Evolutionary conservation across 768 basidiomycete genomes (phyloP), one percentile per base, ranked within the genome.

Genomic region (Tricholomella constricta): DNA sequence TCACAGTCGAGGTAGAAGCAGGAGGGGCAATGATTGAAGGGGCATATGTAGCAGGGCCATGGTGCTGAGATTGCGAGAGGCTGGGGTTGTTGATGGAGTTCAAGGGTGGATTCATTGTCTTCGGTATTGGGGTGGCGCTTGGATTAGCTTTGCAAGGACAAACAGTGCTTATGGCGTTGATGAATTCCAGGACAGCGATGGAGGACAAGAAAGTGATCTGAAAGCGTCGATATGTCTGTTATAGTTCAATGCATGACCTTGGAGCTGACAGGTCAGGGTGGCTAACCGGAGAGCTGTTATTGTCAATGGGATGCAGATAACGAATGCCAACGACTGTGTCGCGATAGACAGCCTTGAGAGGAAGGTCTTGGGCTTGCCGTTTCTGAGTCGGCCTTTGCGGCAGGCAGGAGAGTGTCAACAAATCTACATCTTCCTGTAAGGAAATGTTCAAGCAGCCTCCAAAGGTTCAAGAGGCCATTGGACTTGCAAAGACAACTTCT

Each of bases 321-420:
- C 89, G 84, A 40, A 92, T 79, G 11, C 90, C 90, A 23, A 91
- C 86, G 0, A 85, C 74, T 4, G 79, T 74, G 50, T 87, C 89
- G 20, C 86, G 83, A 64, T 88, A 89, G 9, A 91, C 88, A 7
- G 88, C 89, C 66, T 90, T 91, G 37, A 92, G 69, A n/a, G 90
- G 88, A 26, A 86, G 74, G 20, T 80, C 79, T 58, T 86, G 84
- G 11, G 72, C 37, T 49, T 70, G 40, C 60, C 72, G 54, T 64
- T 71, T 61, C 56, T 67, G 48, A 55, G 68, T 45, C 32, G 62
- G 65, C 26, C 62, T 55, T 15, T 71, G 62, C 20, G 69, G 62
- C 46, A 79, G 61, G 12, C 74, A 73, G 3, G 88, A 88, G 65
- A 89, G 88, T 2, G 82, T 76, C 22, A 91, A 69, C 19, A 92